These are phyloP conservation scores for Ogataea kodamae DNA, from an alignment of 805 yeast species.

Conservation along the genomic window DNA sequence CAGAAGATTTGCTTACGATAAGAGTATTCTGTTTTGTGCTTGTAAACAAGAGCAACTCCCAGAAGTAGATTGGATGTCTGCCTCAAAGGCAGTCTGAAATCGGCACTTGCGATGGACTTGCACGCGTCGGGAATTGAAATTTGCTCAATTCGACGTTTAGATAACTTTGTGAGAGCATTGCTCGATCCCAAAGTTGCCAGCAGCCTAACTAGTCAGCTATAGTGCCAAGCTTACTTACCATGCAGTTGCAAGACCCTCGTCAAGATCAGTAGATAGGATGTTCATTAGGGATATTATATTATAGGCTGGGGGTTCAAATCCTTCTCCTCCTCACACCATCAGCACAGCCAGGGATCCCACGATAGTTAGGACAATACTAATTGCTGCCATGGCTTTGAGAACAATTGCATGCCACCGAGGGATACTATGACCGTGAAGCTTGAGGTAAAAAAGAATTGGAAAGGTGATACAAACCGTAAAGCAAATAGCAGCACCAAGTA, in stretches of 20 bases:
- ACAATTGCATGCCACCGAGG: constrained; percentile 36
- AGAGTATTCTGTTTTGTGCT: constrained; percentile 46
- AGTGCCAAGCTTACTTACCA: constrained; percentile 30
- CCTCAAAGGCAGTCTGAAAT: constrained; percentile 29
- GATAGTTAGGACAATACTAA: constrained; percentile 48
- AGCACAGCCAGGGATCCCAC: constrained; percentile 59
- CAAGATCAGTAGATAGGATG: constrained; percentile 6
- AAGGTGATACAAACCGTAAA: constrained; percentile 75
- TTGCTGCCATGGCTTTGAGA: constrained; percentile 41
- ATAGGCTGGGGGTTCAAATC: constrained; percentile 4
- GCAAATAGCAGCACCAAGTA: constrained; percentile 78
- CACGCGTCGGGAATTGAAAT: constrained; percentile 44
- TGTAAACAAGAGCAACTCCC: constrained; percentile 48
- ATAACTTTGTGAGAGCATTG: constrained; percentile 22
- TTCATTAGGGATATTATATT: constrained; percentile 2
- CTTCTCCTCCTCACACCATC: constrained; percentile 14
- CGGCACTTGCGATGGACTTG: constrained; percentile 23
- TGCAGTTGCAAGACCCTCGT: constrained; percentile 28
- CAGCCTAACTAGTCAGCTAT: constrained; percentile 20
- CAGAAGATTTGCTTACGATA: constrained; percentile 26
- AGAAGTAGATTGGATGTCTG: constrained; percentile 42
- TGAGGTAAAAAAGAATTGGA: constrained; percentile 70
- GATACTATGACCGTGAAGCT: constrained; percentile 44
- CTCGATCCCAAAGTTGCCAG: constrained; percentile 30
- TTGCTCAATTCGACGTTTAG: constrained; percentile 32